These are phyloP conservation scores for Xylariaceae sp. DNA, from an alignment of 2,329 filamentous ascomycete genomes.

Conservation along the genomic window DNA sequence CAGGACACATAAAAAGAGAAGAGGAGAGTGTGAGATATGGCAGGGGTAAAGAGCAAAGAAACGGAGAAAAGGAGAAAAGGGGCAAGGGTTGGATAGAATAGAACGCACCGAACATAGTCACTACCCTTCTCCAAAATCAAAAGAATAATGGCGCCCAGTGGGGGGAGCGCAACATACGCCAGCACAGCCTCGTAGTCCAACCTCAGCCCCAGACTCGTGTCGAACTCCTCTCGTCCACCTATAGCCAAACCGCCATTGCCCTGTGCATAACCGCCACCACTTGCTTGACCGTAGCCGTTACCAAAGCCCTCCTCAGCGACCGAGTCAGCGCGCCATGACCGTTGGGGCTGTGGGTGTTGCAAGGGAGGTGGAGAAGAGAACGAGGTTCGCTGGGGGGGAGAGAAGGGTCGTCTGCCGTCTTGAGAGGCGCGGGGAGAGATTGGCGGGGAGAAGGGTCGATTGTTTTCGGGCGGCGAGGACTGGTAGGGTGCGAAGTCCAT, in stretches of 20 bases:
- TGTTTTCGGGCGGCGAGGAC: constrained; percentile 81
- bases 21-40: background rate
- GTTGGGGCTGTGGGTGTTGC: constrained; percentile 56
- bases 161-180: constrained; percentile 83
- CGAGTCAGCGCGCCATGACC: constrained; percentile 46
- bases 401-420: constrained; percentile 49
- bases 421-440: constrained; percentile 58
- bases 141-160: constrained; percentile 79
- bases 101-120: constrained; percentile 82
- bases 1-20: background rate
- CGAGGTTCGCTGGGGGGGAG: constrained; percentile 42
- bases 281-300: constrained; percentile 6
- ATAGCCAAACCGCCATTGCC: constrained; percentile 33
- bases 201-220: constrained; percentile 82
- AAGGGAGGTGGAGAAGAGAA: constrained; percentile 46
- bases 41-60: background rate
- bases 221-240: constrained; percentile 72
- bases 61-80: background rate
- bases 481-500: constrained; percentile 99
- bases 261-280: constrained; percentile 23
- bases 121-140: constrained; percentile 89
- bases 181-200: constrained; percentile 88
- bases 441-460: constrained; percentile 75
- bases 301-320: constrained; percentile 26
- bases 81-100: constrained; percentile 1